Evolutionary conservation across 2,329 filamentous ascomycete genomes (phyloP).

Genomic region (Colletotrichum trifolii): DNA sequence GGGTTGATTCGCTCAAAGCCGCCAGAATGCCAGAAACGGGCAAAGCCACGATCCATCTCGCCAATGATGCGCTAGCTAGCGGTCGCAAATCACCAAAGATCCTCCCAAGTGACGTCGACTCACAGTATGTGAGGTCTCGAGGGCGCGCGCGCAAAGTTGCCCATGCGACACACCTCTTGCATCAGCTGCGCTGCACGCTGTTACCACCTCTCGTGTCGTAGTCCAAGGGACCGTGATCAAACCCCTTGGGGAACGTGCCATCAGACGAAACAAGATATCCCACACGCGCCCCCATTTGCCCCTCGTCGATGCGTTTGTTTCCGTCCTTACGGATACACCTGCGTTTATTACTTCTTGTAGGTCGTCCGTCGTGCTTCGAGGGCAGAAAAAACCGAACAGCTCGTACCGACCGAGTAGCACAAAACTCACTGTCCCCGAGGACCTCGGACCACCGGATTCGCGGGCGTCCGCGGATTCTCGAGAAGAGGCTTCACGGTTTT

Average conservation of each 20-base stretch:
- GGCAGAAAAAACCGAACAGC: no score
- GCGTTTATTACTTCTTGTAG: no score
- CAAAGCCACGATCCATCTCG: constrained; percentile 15
- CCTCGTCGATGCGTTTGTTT: not conserved
- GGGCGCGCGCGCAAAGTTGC: not conserved
- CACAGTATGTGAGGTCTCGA: not conserved
- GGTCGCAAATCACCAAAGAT: not conserved
- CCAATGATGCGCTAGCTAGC: not conserved
- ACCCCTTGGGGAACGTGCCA: constrained; percentile 19
- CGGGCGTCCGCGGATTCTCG: no score
- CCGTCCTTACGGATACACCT: not conserved
- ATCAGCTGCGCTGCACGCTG: constrained; percentile 14
- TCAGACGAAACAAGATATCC: constrained; percentile 33
- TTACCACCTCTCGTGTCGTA: constrained; percentile 1
- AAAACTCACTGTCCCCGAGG: no score
- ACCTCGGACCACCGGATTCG: no score
- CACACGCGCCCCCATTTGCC: not conserved
- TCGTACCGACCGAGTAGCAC: no score
- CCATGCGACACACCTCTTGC: constrained; percentile 22
- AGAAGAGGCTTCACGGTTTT: no score
- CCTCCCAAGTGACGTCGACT: constrained; percentile 23
- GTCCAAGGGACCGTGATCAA: not conserved
- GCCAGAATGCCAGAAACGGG: not conserved
- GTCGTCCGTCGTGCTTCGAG: no score
- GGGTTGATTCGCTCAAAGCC: not conserved